Base-by-base conservation (phyloP, 257 asterid species). In the Cruciata laevipes region DNA sequence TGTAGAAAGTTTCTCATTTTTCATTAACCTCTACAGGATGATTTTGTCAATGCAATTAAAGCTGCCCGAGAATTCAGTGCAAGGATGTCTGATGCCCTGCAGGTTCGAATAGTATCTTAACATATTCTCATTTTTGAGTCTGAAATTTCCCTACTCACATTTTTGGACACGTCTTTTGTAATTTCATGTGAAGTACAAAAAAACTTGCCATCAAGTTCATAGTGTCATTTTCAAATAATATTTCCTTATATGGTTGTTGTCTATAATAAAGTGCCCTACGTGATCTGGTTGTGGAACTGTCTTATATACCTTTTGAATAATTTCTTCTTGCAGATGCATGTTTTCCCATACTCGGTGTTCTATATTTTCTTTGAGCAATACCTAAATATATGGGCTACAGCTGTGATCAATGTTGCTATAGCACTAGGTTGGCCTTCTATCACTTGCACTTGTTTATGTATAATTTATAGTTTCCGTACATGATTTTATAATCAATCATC, bases 351-450 rank as follows among this genome's bases (percentile, higher is more conserved):
- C 61, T 81, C 97, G 10, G 96, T 91, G 69, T 89, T 82, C 75
- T 91, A 91, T 74, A 88, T 83, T 85, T 91, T 85, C 86, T 91
- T 91, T 72, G 97, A 91, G 78, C 97, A 91, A 80, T 91, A 91
- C 81, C 89, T 91, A 75, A 73, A 78, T 69, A 88, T 91, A 77
- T 87, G 91, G 97, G 82, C 77, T 80, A 88, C 91, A 31, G 96
- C 97, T 62, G 72, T 91, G 65, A 71, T 86, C 84, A 86, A 88
- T 83, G 85, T 91, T 33, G 83, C 89, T 31, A 81, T 91, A 73
- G 97, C 96, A 76, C 79, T 87, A 71, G 96, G 97, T 91, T 62
- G 77, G 95, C 42, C 31, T 23, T 53, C 66, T 33, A 69, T 7
- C 65, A 24, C 66, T 24, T 58, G 30, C 51, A 80, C 66, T 61